Percentiles rank a stretch among this genome's conserved stretches.
These are phyloP conservation scores for Phytophthora pini DNA, from an alignment of 352 stramenopile genomes.

Conservation along the genomic window DNA sequence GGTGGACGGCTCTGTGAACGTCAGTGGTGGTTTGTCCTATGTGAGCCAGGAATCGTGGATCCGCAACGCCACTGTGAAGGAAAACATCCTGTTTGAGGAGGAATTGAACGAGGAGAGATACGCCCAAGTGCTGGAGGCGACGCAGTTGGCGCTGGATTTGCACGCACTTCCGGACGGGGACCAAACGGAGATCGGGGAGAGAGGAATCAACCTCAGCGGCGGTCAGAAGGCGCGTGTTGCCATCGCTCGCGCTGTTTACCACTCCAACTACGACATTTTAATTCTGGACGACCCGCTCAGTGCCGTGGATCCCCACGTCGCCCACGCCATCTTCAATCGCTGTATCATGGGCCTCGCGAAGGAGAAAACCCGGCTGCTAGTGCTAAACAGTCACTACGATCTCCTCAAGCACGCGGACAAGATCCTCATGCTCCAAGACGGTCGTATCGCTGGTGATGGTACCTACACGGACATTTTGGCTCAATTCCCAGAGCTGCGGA, in stretches of 20 bases:
- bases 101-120: slow-evolving; percentile 34
- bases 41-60: slow-evolving; percentile 94
- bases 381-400: slow-evolving; percentile 61
- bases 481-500: slow-evolving; percentile 36
- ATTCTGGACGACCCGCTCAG: slow-evolving; percentile 51
- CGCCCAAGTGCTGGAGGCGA: slow-evolving; percentile 69
- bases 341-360: slow-evolving; percentile 30
- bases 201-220: slow-evolving; percentile 94
- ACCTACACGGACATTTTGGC: slow-evolving; percentile 24
- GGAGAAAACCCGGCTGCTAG: slow-evolving; percentile 77
- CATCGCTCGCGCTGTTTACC: slow-evolving; percentile 91
- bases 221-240: slow-evolving; percentile 91
- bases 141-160: slow-evolving; percentile 87
- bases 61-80: slow-evolving; percentile 88
- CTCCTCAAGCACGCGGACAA: slow-evolving; percentile 41
- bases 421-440: slow-evolving; percentile 44
- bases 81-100: slow-evolving; percentile 63
- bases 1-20: slow-evolving; percentile 23
- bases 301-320: slow-evolving; percentile 47
- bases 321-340: slow-evolving; percentile 40
- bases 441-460: slow-evolving; percentile 32
- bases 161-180: slow-evolving; percentile 88
- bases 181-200: slow-evolving; percentile 94
- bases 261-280: slow-evolving; percentile 64
- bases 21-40: slow-evolving; percentile 70